phyloP scores from a whole-genome alignment of 75 land plant species.

The Gnetum montanum region DNA sequence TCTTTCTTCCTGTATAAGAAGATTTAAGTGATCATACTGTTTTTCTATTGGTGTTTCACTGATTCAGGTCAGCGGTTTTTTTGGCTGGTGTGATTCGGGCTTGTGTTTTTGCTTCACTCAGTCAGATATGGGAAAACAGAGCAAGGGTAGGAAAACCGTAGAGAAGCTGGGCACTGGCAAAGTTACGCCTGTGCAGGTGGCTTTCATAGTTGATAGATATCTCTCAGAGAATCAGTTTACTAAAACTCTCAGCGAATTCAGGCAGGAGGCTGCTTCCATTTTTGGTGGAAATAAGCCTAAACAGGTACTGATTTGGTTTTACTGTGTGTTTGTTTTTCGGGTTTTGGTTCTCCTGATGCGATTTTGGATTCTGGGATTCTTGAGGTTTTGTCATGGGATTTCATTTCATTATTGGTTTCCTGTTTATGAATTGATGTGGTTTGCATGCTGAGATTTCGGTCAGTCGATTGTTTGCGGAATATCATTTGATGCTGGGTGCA shows the following conservation, averaged over 20 bases:
- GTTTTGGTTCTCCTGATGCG: background rate
- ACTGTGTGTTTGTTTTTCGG: background rate
- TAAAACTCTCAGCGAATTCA: slow-evolving; percentile 34
- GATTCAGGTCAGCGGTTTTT: no score
- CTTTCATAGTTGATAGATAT: slow-evolving; percentile 62
- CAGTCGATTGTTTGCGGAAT: no score
- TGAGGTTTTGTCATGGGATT: background rate
- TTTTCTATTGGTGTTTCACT: no score
- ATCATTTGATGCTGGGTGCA: no score
- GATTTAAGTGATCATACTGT: no score
- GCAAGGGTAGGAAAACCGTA: slow-evolving; percentile 14
- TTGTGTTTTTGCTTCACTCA: no score
- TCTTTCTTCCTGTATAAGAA: no score
- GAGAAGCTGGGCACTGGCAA: slow-evolving; percentile 40
- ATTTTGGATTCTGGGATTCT: background rate
- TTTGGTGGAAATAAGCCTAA: slow-evolving; percentile 26
- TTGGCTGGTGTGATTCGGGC: no score
- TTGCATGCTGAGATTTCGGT: background rate
- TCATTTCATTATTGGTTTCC: background rate
- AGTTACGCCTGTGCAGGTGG: slow-evolving; percentile 59
- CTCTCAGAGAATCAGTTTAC: slow-evolving; percentile 39
- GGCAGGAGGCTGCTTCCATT: slow-evolving; percentile 47
- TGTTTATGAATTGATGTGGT: background rate
- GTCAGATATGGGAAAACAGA: background rate
- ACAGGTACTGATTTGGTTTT: slow-evolving; percentile 16